Conservation (phyloP, 1,284 basidiomycete species). For the Pholiota adiposa region DNA sequence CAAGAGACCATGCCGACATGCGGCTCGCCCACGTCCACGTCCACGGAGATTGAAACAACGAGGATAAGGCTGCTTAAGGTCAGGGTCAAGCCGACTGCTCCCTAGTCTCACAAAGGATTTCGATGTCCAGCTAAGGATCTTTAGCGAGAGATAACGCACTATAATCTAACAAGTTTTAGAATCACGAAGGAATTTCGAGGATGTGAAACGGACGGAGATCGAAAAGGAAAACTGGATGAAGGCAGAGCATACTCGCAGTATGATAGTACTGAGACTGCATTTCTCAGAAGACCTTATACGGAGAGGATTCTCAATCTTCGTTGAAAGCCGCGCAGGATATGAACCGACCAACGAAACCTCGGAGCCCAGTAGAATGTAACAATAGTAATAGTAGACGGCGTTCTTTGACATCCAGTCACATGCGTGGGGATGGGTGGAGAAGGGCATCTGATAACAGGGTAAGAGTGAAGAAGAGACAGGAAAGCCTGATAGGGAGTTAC, state of each 20-base stretch:
- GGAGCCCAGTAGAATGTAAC: not conserved
- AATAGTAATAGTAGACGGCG: not conserved
- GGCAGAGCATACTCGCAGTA: too few species aligned
- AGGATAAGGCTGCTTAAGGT: not conserved
- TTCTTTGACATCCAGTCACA: not conserved
- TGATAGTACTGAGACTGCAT: too few species aligned
- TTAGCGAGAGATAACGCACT: not conserved
- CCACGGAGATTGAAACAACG: slow-evolving; percentile 11
- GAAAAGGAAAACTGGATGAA: not conserved
- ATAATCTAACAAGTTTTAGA: not conserved
- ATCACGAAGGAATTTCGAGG: not conserved
- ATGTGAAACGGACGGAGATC: not conserved
- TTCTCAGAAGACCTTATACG: not conserved
- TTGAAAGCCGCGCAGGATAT: not conserved
- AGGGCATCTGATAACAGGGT: not conserved
- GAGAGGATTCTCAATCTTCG: not conserved
- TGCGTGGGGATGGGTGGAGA: not conserved
- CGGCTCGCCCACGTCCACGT: not conserved
- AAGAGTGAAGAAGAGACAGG: not conserved
- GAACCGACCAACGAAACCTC: not conserved
- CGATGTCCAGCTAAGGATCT: not conserved
- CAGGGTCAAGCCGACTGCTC: not conserved
- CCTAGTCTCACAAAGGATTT: not conserved
- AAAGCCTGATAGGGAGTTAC: not conserved
- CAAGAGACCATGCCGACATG: not conserved